A percentile compares a stretch with the other conserved stretches of the same genome.
These are phyloP conservation scores for Teratosphaeria epicoccoides DNA, from an alignment of 2,329 filamentous ascomycete genomes.

Conservation along the genomic window DNA sequence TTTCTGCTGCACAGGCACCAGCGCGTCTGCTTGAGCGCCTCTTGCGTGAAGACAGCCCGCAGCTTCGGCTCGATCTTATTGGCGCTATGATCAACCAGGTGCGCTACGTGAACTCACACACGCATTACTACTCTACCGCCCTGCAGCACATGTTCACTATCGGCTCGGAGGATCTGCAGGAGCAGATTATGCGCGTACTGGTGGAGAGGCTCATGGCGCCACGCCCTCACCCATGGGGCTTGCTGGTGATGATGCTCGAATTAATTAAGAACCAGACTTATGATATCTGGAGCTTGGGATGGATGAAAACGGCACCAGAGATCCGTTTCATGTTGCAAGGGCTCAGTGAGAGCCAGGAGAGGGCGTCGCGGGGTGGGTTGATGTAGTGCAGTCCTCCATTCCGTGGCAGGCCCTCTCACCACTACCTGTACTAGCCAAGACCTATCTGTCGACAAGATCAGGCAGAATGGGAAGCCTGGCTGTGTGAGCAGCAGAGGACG, in stretches of 20 bases:
- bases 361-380: not conserved
- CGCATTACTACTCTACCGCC: slow-evolving; percentile 82
- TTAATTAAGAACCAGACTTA: slow-evolving; percentile 85
- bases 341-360: slow-evolving; percentile 19
- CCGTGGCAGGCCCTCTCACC: not conserved
- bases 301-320: slow-evolving; percentile 82
- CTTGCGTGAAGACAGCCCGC: slow-evolving; percentile 61
- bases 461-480: no score
- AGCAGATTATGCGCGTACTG: slow-evolving; percentile 81
- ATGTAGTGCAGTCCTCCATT: not conserved
- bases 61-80: slow-evolving; percentile 75
- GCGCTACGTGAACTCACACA: slow-evolving; percentile 78
- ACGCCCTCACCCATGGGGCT: slow-evolving; percentile 90
- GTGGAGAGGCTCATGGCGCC: slow-evolving; percentile 80
- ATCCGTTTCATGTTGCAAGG: slow-evolving; percentile 39
- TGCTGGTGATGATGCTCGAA: slow-evolving; percentile 80
- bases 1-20: slow-evolving; percentile 55
- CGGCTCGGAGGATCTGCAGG: slow-evolving; percentile 62
- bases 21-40: slow-evolving; percentile 65
- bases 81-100: slow-evolving; percentile 83
- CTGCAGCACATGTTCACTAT: slow-evolving; percentile 70
- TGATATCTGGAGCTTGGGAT: slow-evolving; percentile 84
- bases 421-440: no score
- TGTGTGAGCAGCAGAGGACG: not conserved
- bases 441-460: no score